Evolutionary conservation across 768 basidiomycete genomes (phyloP).

Genomic region (Trametes villosa): DNA sequence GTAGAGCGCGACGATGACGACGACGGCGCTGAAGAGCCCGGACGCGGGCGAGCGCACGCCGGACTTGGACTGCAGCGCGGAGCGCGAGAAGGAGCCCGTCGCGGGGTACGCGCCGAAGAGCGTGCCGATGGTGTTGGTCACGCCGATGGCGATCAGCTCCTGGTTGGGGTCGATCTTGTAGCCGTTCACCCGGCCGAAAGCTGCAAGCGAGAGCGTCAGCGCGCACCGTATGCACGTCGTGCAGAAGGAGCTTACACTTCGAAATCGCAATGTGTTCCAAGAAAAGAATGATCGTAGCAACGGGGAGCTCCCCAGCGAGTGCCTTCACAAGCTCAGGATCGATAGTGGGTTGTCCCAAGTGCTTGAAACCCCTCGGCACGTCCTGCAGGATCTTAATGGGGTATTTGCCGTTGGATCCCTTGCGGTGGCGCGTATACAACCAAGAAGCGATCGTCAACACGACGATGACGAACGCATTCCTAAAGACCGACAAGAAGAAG

Average conservation of each 20-base stretch:
- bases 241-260: constrained; percentile 61
- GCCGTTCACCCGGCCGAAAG: constrained; percentile 90
- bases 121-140: constrained; percentile 91
- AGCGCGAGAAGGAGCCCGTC: constrained; percentile 96
- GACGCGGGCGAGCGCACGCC: constrained; percentile 93
- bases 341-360: constrained; percentile 51
- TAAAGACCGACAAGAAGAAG: constrained; percentile 76
- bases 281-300: constrained; percentile 85
- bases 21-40: constrained; percentile 79
- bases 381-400: constrained; percentile 82
- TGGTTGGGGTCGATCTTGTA: constrained; percentile 94
- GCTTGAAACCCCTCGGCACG: constrained; percentile 83
- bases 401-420: constrained; percentile 59
- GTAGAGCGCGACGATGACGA: constrained; percentile 92
- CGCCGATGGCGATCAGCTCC: constrained; percentile 94
- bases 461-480: constrained; percentile 86
- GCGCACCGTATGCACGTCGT: not conserved
- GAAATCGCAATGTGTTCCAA: constrained; percentile 95
- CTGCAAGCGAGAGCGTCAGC: constrained; percentile 38
- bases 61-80: constrained; percentile 92
- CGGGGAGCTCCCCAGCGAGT: constrained; percentile 72
- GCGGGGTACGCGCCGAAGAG: constrained; percentile 92
- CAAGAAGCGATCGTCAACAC: constrained; percentile 86
- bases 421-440: constrained; percentile 72
- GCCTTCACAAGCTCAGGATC: constrained; percentile 58